Percentiles rank a stretch among this genome's conserved stretches.
Evolutionary conservation across 2,329 filamentous ascomycete species (phyloP).

Genomic region (Ambrosiella beaveri): DNA sequence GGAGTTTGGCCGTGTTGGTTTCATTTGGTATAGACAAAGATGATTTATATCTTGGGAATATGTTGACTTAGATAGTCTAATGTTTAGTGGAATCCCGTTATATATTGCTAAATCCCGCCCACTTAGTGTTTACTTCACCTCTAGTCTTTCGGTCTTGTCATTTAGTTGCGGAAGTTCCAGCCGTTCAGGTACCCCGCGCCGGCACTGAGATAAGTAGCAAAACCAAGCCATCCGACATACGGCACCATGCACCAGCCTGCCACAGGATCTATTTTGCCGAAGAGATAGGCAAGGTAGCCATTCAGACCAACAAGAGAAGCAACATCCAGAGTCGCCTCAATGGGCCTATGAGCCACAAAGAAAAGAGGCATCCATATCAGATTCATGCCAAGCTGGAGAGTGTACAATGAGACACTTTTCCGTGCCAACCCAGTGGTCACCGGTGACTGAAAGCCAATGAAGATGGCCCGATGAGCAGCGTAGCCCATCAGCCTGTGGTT

Average conservation of each 20-base stretch:
- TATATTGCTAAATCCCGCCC: background rate
- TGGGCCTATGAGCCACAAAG: slow-evolving; percentile 58
- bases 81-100: background rate
- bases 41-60: background rate
- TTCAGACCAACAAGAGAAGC: slow-evolving; percentile 54
- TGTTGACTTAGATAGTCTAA: background rate
- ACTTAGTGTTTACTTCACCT: background rate
- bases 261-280: slow-evolving; percentile 54
- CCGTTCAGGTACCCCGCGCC: slow-evolving; percentile 50
- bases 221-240: slow-evolving; percentile 73
- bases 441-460: slow-evolving; percentile 37
- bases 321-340: slow-evolving; percentile 60
- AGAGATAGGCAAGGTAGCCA: slow-evolving; percentile 57
- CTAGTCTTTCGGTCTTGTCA: background rate
- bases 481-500: slow-evolving; percentile 60
- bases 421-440: slow-evolving; percentile 41
- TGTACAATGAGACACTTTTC: slow-evolving; percentile 64
- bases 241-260: slow-evolving; percentile 62
- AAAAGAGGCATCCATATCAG: slow-evolving; percentile 86
- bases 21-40: background rate
- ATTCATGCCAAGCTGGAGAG: slow-evolving; percentile 70
- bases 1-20: background rate
- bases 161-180: slow-evolving; percentile 37
- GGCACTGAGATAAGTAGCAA: slow-evolving; percentile 69
- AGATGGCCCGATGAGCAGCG: slow-evolving; percentile 63